Evolutionary conservation across 768 basidiomycete species (phyloP).

Genomic region (Pilatotrama ljubarskyi): DNA sequence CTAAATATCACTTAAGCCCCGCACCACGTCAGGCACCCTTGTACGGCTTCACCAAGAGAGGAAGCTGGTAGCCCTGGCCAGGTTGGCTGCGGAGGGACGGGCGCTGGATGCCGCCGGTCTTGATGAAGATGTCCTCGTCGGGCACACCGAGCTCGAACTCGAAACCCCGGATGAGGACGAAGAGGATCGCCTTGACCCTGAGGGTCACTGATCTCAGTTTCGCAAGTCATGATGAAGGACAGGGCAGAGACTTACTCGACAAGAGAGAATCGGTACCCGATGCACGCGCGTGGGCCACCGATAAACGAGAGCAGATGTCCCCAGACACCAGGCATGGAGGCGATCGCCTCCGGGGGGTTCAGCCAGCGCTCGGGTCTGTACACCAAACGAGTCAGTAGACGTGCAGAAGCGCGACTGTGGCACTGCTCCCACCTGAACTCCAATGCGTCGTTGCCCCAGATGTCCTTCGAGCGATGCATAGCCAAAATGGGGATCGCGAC

Average conservation of each 20-base stretch:
- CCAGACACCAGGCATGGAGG: slow-evolving; percentile 58
- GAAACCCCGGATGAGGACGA: slow-evolving; percentile 31
- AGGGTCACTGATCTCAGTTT: neutral
- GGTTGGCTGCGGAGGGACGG: slow-evolving; percentile 20
- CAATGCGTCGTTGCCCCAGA: slow-evolving; percentile 67
- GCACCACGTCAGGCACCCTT: neutral
- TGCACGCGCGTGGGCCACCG: slow-evolving; percentile 65
- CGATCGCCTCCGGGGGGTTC: slow-evolving; percentile 43
- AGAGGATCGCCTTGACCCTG: slow-evolving; percentile 36
- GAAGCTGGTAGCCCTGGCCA: slow-evolving; percentile 24
- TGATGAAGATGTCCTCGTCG: slow-evolving; percentile 20
- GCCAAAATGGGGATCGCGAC: slow-evolving; percentile 50
- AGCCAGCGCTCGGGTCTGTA: slow-evolving; percentile 67
- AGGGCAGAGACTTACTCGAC: slow-evolving; percentile 45
- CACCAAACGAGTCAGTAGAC: neutral
- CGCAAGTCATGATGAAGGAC: neutral
- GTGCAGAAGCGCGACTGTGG: neutral
- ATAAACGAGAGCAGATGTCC: slow-evolving; percentile 61
- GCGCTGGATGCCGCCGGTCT: slow-evolving; percentile 21
- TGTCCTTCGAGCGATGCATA: slow-evolving; percentile 49
- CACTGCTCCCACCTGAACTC: slow-evolving; percentile 53
- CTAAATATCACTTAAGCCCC: too few relatives aligned
- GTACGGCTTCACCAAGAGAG: slow-evolving; percentile 20
- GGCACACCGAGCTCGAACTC: slow-evolving; percentile 31
- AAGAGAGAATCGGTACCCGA: slow-evolving; percentile 65